phyloP scores from a whole-genome alignment of 2,329 filamentous ascomycete species.

The Xylariaceae sp. region DNA sequence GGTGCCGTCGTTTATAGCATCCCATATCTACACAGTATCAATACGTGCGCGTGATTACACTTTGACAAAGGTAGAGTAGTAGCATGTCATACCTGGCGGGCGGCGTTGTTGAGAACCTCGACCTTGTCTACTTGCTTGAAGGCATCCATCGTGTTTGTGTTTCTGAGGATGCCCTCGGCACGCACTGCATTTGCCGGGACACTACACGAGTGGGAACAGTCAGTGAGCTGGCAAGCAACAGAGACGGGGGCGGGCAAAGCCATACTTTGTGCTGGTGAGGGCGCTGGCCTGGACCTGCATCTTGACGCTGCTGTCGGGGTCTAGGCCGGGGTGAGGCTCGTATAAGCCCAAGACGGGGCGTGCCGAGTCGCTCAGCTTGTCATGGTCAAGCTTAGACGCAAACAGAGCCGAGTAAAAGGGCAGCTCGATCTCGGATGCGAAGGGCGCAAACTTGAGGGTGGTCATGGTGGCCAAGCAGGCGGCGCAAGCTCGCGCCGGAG shows the following conservation, averaged over 20 bases:
- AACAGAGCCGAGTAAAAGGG: conserved; percentile 95
- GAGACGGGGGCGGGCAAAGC: conserved; percentile 20
- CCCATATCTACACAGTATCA: conserved; percentile 70
- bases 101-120: conserved; percentile 74
- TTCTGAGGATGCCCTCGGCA: conserved; percentile 91
- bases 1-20: conserved; percentile 92
- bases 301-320: conserved; percentile 73
- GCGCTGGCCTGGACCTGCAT: conserved; percentile 90
- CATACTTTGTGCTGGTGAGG: conserved; percentile 78
- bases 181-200: conserved; percentile 70
- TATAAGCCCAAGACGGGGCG: conserved; percentile 85
- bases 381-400: conserved; percentile 90
- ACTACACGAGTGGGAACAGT: conserved; percentile 40
- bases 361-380: conserved; percentile 92
- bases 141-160: conserved; percentile 93
- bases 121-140: conserved; percentile 82
- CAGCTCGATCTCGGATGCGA: conserved; percentile 90
- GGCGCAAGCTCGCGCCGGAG: too few relatives aligned
- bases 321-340: conserved; percentile 71
- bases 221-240: conserved; percentile 13
- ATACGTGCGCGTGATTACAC: too few relatives aligned
- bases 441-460: conserved; percentile 72
- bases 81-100: conserved; percentile 61
- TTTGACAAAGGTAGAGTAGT: neutral
- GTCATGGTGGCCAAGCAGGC: conserved; percentile 31